Percentiles rank a stretch among this genome's conserved stretches.
Evolutionary conservation across 2,329 filamentous ascomycete genomes (phyloP).

Genomic region (Emergomyces pasteurianus): DNA sequence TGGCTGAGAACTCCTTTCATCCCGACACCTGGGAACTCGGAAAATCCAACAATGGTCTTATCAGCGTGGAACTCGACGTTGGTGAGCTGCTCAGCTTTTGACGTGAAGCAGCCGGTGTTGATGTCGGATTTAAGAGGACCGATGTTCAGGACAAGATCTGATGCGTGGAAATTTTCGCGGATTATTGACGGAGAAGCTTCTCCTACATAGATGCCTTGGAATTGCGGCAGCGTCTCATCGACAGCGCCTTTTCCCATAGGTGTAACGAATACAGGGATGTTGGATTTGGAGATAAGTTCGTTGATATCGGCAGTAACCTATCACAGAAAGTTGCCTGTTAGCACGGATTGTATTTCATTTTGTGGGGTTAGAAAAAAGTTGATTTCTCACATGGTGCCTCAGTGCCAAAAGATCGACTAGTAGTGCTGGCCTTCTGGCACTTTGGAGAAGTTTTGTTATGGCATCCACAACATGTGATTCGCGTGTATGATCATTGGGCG

Average conservation of each 20-base stretch:
- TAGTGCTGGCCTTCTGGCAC: conserved; percentile 63
- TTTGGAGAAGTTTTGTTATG: conserved; percentile 59
- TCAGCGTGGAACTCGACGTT: conserved; percentile 75
- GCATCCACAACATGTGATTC: conserved; percentile 77
- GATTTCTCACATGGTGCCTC: conserved; percentile 16
- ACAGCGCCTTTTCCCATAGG: conserved; percentile 84
- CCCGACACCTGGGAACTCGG: conserved; percentile 61
- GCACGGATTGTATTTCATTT: not conserved
- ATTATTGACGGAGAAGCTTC: conserved; percentile 51
- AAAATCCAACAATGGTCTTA: conserved; percentile 60
- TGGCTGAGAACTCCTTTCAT: conserved; percentile 68
- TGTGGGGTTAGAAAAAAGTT: conserved; percentile 41
- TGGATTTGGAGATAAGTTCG: conserved; percentile 58
- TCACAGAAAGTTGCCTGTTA: not conserved
- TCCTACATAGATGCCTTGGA: conserved; percentile 78
- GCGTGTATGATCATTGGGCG: conserved; percentile 54
- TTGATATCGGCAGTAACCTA: conserved; percentile 61
- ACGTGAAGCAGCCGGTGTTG: conserved; percentile 61
- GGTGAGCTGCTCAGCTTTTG: conserved; percentile 64
- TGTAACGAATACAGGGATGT: conserved; percentile 72
- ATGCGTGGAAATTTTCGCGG: conserved; percentile 28
- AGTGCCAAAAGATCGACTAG: conserved; percentile 68
- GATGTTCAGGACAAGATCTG: conserved; percentile 33
- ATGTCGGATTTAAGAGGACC: conserved; percentile 36
- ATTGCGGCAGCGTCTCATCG: conserved; percentile 62